Percentiles rank a stretch among this genome's conserved stretches.
phyloP scores from a whole-genome alignment of 2,329 filamentous ascomycete species.

The Scleromitrula shiraiana region DNA sequence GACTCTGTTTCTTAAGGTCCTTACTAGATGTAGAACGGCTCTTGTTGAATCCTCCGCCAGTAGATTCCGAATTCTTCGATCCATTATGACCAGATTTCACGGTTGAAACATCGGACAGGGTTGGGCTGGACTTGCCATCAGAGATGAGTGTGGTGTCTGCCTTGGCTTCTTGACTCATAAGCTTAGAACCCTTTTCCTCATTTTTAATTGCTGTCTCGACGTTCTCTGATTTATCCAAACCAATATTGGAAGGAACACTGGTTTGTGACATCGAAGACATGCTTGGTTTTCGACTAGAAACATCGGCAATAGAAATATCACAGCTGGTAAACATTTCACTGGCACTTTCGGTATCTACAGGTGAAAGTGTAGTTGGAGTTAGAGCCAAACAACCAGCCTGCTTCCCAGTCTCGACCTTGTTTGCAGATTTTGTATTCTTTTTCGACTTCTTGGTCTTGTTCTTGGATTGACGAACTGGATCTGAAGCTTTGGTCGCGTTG shows the following conservation, averaged over 20 bases:
- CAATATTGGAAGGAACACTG: neutral
- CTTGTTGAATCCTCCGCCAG: neutral
- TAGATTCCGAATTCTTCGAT: neutral
- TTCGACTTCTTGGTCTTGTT: constrained; percentile 5
- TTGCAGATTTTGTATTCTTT: constrained; percentile 4
- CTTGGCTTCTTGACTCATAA: neutral
- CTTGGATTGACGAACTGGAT: neutral
- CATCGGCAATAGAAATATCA: constrained; percentile 11
- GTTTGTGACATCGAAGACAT: neutral
- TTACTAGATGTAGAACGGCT: neutral
- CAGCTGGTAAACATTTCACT: neutral
- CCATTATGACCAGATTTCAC: neutral
- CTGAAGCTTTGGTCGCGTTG: neutral
- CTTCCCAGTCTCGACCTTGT: neutral
- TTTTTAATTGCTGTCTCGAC: neutral
- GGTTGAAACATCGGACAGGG: neutral
- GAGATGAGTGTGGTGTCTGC: neutral
- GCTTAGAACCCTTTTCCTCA: neutral
- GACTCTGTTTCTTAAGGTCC: constrained; percentile 1
- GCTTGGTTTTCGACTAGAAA: constrained; percentile 13
- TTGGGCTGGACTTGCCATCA: neutral
- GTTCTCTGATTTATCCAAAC: neutral
- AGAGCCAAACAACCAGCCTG: neutral
- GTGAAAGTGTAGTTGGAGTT: neutral
- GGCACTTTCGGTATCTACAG: neutral